Percentiles rank a stretch among this genome's conserved stretches.
These are phyloP conservation scores for Glycine latifolia DNA, from an alignment of 306 rosid species.

Conservation along the genomic window DNA sequence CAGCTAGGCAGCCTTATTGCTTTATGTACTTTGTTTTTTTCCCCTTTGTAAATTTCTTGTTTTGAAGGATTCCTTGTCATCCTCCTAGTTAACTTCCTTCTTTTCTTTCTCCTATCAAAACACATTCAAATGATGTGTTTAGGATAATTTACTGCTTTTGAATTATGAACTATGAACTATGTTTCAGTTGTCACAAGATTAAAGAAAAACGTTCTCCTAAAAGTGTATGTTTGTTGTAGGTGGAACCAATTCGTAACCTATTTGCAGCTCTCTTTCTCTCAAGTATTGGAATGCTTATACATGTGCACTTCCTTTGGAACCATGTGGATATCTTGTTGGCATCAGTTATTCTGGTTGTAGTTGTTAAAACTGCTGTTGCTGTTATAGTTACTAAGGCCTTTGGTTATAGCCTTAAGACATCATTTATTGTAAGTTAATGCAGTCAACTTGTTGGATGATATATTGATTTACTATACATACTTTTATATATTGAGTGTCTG, in stretches of 20 bases:
- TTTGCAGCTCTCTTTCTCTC: constrained; percentile 99
- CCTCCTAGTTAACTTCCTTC: constrained; percentile 28
- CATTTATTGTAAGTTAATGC: constrained; percentile 74
- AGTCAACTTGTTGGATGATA: constrained; percentile 28
- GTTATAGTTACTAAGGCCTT: constrained; percentile 81
- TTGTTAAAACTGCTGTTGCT: constrained; percentile 86
- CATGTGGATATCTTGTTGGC: constrained; percentile 96
- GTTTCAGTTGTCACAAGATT: constrained; percentile 39
- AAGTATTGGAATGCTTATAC: constrained; percentile 98
- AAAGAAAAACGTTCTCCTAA: constrained; percentile 27
- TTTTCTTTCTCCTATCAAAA: constrained; percentile 3
- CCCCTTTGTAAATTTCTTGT: background rate
- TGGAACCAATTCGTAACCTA: constrained; percentile 96
- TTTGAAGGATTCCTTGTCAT: constrained; percentile 17
- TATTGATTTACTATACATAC: constrained; percentile 17
- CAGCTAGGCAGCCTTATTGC: constrained; percentile 10
- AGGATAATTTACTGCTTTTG: constrained; percentile 41
- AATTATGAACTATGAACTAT: constrained; percentile 21
- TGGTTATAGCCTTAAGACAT: constrained; percentile 82
- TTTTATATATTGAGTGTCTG: constrained; percentile 27
- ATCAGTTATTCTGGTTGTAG: constrained; percentile 92
- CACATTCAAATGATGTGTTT: constrained; percentile 3
- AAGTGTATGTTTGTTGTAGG: constrained; percentile 60
- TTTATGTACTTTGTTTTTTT: constrained; percentile 7
- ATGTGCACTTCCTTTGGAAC: constrained; percentile 93